Evolutionary conservation across 2,329 filamentous ascomycete species (phyloP).

Genomic region (Xylariomycetidae sp.): DNA sequence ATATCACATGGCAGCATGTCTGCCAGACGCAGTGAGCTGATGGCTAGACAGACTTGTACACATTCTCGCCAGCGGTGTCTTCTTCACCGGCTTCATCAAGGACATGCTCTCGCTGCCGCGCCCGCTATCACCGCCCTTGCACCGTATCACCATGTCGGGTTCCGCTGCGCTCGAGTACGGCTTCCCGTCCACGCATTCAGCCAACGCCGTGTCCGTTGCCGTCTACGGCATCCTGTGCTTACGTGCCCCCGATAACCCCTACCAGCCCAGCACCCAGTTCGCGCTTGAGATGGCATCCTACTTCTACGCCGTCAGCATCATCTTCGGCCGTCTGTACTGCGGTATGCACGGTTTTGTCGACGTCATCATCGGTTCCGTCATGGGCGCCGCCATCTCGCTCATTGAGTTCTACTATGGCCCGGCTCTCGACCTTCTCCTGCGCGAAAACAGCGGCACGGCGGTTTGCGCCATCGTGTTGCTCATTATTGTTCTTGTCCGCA

Average conservation of each 20-base stretch:
- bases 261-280: slow-evolving; percentile 52
- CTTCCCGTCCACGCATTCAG: slow-evolving; percentile 94
- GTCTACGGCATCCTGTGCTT: slow-evolving; percentile 74
- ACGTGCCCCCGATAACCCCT: slow-evolving; percentile 55
- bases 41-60: slow-evolving; percentile 54
- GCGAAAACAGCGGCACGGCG: slow-evolving; percentile 56
- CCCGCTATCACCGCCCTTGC: slow-evolving; percentile 83
- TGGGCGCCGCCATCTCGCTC: slow-evolving; percentile 62
- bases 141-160: slow-evolving; percentile 95
- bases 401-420: slow-evolving; percentile 56
- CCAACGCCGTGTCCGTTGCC: slow-evolving; percentile 91
- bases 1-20: no score
- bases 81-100: slow-evolving; percentile 89
- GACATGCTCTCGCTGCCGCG: slow-evolving; percentile 89
- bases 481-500: slow-evolving; percentile 71
- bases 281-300: slow-evolving; percentile 66
- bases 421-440: slow-evolving; percentile 64
- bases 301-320: slow-evolving; percentile 82
- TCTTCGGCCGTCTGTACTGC: slow-evolving; percentile 88
- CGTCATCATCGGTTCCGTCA: slow-evolving; percentile 70
- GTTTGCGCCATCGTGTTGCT: slow-evolving; percentile 58
- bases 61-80: slow-evolving; percentile 72
- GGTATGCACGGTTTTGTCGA: slow-evolving; percentile 98
- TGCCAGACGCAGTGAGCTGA: slow-evolving; percentile 8
- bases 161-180: slow-evolving; percentile 94